Evolutionary conservation across 1,284 basidiomycete species (phyloP), one percentile per base, ranked within the genome.

Genomic region (Takashimella koratensis): DNA sequence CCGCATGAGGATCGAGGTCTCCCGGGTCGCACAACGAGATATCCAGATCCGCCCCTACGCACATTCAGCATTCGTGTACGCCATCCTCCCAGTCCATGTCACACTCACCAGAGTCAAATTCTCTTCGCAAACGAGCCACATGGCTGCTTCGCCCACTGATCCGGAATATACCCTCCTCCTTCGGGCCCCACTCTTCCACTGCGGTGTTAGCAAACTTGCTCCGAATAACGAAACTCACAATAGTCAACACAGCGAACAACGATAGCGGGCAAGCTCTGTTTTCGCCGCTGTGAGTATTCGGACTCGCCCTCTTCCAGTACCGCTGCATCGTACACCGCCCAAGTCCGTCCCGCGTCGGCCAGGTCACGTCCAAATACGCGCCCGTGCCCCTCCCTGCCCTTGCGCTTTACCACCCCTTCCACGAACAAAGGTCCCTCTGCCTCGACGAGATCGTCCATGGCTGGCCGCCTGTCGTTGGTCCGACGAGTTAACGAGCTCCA

Each of bases 1-100:
- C 91, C 1, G 91, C 88, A 68, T 95, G 90, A 36, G 91, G 91
- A 70, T 95, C 91, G 26, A 95, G 77, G 64, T 94, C 90, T 16
- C 86, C 83, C 22, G 89, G 88, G 45, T 83, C 81, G 62, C 84
- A 86, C 58, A 83, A 81, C 24, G 79, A 76, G 76, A 95, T 81
- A 67, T 91, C 86, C 64, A 86, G 88, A 75, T 95, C 91, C 47
- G 85, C 86, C 51, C 91, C 89, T 85, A 47, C 19, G 20, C 13
- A 40, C 3, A 36, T 13, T 20, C 12, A 19, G 23, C 21, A 36
- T 36, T 36, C 16, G n/a, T 36, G 30, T 36, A 8, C 30, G 30
- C n/a, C n/a, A n/a, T n/a, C n/a, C n/a, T n/a, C n/a, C n/a, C n/a
- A n/a, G n/a, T n/a, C n/a, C n/a, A n/a, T n/a, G n/a, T n/a, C n/a